These are phyloP conservation scores for Exophiala xenobiotica DNA, from an alignment of 2,329 filamentous ascomycete genomes.

Conservation along the genomic window DNA sequence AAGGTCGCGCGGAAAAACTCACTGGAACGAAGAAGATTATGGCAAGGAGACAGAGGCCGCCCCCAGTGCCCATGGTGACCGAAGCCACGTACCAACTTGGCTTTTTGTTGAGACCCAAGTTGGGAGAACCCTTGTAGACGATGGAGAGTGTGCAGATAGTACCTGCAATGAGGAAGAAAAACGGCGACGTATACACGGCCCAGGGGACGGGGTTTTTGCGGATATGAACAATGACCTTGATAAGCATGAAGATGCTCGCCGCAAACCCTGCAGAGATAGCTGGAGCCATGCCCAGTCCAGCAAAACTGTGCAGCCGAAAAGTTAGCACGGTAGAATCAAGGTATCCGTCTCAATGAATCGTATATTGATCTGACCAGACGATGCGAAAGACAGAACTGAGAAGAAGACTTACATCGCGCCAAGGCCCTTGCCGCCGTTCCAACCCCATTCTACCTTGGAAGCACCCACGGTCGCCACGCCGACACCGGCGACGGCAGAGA, in stretches of 20 bases:
- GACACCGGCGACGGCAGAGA: conserved; percentile 67
- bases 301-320: no score
- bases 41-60: conserved; percentile 58
- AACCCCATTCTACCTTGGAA: conserved; percentile 64
- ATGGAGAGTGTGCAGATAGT: conserved; percentile 72
- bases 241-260: conserved; percentile 68
- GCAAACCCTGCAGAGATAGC: conserved; percentile 64
- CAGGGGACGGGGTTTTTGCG: conserved; percentile 70
- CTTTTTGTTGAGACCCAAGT: conserved; percentile 64
- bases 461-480: conserved; percentile 67
- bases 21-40: conserved; percentile 72
- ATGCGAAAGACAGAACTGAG: no score
- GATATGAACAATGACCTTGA: conserved; percentile 69
- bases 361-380: no score
- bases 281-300: conserved; percentile 70
- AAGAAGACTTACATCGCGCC: no score
- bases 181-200: conserved; percentile 71
- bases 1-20: no score
- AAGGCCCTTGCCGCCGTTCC: conserved; percentile 66
- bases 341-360: no score
- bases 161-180: conserved; percentile 74
- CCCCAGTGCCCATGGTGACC: conserved; percentile 65
- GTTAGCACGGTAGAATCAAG: no score
- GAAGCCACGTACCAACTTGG: conserved; percentile 65
- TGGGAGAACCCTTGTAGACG: conserved; percentile 78